These are phyloP conservation scores for Epicoccum nigrum DNA, from an alignment of 2,329 filamentous ascomycete genomes.

Conservation along the genomic window DNA sequence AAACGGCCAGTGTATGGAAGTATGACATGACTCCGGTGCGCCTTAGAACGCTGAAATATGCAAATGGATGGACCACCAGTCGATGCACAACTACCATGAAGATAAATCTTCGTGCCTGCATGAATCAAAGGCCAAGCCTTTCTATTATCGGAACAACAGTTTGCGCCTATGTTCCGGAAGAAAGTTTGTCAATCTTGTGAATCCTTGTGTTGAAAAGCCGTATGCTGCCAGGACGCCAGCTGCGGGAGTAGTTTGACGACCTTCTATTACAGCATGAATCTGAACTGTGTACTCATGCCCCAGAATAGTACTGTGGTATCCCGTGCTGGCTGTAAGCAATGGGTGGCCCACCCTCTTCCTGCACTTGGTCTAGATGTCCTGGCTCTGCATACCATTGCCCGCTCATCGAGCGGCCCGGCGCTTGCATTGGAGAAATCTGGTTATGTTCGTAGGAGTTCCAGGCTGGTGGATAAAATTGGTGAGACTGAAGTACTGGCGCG, in stretches of 20 bases:
- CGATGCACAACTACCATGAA: background rate
- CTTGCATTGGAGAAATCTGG: conserved; percentile 34
- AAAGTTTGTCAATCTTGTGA: background rate
- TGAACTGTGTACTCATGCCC: conserved; percentile 16
- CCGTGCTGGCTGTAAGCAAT: conserved; percentile 36
- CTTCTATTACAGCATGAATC: too few species aligned
- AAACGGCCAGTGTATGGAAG: background rate
- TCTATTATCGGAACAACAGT: background rate
- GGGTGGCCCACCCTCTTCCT: conserved; percentile 43
- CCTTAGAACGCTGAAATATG: background rate
- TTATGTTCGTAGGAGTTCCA: conserved; percentile 42
- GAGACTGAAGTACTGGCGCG: conserved; percentile 41
- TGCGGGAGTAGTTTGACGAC: too few species aligned
- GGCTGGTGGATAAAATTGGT: conserved; percentile 38
- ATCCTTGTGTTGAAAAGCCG: too few species aligned
- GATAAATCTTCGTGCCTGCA: background rate
- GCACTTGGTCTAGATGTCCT: conserved; percentile 42
- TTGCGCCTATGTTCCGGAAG: background rate
- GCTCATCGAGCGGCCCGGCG: conserved; percentile 42
- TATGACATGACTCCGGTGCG: background rate
- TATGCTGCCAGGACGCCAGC: too few species aligned
- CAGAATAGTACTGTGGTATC: conserved; percentile 41
- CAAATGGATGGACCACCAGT: background rate
- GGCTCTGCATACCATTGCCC: conserved; percentile 45
- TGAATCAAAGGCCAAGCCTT: background rate